These are phyloP conservation scores for Trichoderma citrinoviride DNA, from an alignment of 2,329 filamentous ascomycete species.

Conservation along the genomic window DNA sequence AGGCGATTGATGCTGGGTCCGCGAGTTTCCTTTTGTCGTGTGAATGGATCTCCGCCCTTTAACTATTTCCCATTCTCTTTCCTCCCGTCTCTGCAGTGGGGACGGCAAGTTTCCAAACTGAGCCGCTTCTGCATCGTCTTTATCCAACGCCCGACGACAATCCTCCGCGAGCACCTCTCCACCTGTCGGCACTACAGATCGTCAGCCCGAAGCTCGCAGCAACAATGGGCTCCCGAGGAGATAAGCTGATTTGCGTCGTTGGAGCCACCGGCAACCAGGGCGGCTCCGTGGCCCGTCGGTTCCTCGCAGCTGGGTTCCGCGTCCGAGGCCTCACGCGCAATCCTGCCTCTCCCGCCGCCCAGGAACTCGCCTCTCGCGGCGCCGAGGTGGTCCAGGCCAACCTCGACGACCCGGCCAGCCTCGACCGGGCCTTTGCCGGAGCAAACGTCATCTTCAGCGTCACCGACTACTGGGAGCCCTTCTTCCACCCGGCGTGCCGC, in stretches of 20 bases:
- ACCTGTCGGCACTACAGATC: too few species aligned
- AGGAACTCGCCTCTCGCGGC: slow-evolving; percentile 41
- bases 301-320: slow-evolving; percentile 42
- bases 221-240: slow-evolving; percentile 2
- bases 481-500: slow-evolving; percentile 45
- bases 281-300: slow-evolving; percentile 50
- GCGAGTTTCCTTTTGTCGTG: neutral
- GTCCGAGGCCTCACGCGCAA: slow-evolving; percentile 51
- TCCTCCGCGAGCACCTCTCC: neutral
- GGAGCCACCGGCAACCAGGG: slow-evolving; percentile 52
- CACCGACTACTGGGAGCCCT: slow-evolving; percentile 56
- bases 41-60: neutral
- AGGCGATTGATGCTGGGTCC: neutral
- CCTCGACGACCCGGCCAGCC: slow-evolving; percentile 40
- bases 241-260: slow-evolving; percentile 45
- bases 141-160: neutral
- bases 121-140: neutral
- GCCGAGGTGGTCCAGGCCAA: slow-evolving; percentile 46
- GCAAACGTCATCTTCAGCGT: slow-evolving; percentile 54
- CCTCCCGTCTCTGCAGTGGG: neutral
- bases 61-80: neutral
- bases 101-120: neutral
- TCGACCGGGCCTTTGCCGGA: slow-evolving; percentile 42
- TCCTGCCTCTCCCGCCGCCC: slow-evolving; percentile 39
- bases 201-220: too few species aligned